Percentiles rank a stretch among this genome's conserved stretches.
These are phyloP conservation scores for Cadophora sp. DNA, from an alignment of 2,329 filamentous ascomycete genomes.

Conservation along the genomic window DNA sequence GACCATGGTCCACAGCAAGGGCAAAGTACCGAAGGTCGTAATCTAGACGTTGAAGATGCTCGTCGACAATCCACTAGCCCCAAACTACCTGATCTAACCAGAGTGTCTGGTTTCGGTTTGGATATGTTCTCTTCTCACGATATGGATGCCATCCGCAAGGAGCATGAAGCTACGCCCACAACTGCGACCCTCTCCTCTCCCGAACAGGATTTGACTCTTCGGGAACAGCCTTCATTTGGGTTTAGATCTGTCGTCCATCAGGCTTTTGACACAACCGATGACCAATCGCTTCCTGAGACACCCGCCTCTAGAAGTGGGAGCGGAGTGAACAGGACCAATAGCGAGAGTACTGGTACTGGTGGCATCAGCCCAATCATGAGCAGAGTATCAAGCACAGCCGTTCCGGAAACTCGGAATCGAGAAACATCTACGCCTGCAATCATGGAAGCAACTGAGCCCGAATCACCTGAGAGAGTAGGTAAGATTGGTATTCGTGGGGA, in stretches of 20 bases:
- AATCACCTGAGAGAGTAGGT: conserved; percentile 31
- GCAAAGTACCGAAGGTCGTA: background rate
- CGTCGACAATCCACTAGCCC: conserved; percentile 56
- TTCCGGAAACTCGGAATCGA: conserved; percentile 42
- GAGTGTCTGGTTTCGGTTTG: conserved; percentile 65
- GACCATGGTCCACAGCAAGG: conserved; percentile 22
- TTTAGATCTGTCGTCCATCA: conserved; percentile 67
- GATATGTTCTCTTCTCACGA: conserved; percentile 57
- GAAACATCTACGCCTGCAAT: conserved; percentile 58
- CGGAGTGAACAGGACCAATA: conserved; percentile 63
- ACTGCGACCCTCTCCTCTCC: conserved; percentile 12
- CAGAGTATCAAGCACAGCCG: conserved; percentile 53
- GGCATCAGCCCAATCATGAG: conserved; percentile 70
- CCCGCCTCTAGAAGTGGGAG: conserved; percentile 55
- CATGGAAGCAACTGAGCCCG: conserved; percentile 54
- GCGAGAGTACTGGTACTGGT: conserved; percentile 58
- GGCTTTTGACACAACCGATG: conserved; percentile 66
- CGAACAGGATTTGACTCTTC: conserved; percentile 44
- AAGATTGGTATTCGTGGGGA: conserved; percentile 20
- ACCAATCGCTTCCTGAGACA: conserved; percentile 56
- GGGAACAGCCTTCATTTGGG: conserved; percentile 60
- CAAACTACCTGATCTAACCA: conserved; percentile 62
- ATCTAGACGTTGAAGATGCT: conserved; percentile 32
- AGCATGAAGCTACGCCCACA: conserved; percentile 21
- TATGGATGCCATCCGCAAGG: conserved; percentile 25